These are phyloP conservation scores for Solanum aculeatissimum DNA, from an alignment of 305 asterid species.

Conservation along the genomic window DNA sequence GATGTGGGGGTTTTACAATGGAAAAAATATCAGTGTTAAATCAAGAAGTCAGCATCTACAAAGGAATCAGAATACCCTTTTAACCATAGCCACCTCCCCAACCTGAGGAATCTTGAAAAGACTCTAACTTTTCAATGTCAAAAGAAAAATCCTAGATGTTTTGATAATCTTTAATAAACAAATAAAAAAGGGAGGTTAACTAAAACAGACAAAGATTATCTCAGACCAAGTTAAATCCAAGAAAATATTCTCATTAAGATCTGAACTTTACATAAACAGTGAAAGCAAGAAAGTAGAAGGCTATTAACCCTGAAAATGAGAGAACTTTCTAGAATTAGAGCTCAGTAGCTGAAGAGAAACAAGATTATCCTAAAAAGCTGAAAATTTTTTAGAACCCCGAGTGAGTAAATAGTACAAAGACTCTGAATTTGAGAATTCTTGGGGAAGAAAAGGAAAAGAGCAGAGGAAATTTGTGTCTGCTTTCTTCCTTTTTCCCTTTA, in stretches of 20 bases:
- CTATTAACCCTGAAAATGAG: background rate
- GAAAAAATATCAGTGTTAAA: slow-evolving; percentile 40
- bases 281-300: background rate
- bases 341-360: background rate
- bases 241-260: slow-evolving; percentile 29
- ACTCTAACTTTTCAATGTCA: slow-evolving; percentile 23
- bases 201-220: slow-evolving; percentile 1
- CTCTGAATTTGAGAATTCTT: slow-evolving; percentile 20
- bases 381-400: slow-evolving; percentile 16
- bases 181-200: background rate
- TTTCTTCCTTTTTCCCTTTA: slow-evolving; percentile 21
- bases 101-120: slow-evolving; percentile 65
- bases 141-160: slow-evolving; percentile 14
- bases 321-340: background rate
- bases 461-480: background rate
- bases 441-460: slow-evolving; percentile 8
- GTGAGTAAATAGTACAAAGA: slow-evolving; percentile 12
- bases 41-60: slow-evolving; percentile 35
- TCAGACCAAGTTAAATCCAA: slow-evolving; percentile 1
- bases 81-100: slow-evolving; percentile 34
- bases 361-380: slow-evolving; percentile 39
- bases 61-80: slow-evolving; percentile 70
- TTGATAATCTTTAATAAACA: background rate
- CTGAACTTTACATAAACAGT: slow-evolving; percentile 16
- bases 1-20: slow-evolving; percentile 36